These are phyloP conservation scores for Luzula sylvatica DNA, from an alignment of 176 grass and related monocot species.

Conservation along the genomic window DNA sequence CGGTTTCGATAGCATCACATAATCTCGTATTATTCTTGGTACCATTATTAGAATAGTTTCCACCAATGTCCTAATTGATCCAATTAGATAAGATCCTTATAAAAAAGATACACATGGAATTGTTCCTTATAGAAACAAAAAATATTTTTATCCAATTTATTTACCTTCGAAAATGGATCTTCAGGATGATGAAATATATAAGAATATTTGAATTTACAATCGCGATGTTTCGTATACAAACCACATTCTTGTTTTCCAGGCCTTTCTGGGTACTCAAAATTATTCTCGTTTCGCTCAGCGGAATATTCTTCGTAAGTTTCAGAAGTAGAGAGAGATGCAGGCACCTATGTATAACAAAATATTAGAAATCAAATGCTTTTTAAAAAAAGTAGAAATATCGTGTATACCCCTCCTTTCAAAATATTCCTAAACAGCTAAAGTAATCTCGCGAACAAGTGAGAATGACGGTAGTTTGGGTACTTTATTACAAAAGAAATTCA, in stretches of 20 bases:
- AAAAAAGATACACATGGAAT: background rate
- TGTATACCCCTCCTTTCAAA: too few species aligned
- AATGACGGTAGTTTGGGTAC: too few species aligned
- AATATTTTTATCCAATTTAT: background rate
- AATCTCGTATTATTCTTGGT: background rate
- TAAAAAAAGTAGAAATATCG: too few species aligned
- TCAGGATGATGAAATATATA: slow-evolving; percentile 50
- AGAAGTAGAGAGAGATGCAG: too few species aligned
- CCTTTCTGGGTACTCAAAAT: slow-evolving; percentile 29
- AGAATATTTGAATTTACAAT: slow-evolving; percentile 30
- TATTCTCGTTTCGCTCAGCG: background rate
- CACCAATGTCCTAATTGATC: background rate
- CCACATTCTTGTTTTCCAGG: slow-evolving; percentile 33
- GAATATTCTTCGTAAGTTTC: too few species aligned
- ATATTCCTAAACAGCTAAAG: too few species aligned
- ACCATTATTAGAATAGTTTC: background rate
- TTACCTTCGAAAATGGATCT: slow-evolving; percentile 12
- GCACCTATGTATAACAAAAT: too few species aligned
- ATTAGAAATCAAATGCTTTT: too few species aligned
- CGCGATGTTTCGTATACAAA: slow-evolving; percentile 36
- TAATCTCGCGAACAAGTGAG: too few species aligned
- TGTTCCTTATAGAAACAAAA: background rate
- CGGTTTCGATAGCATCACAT: background rate
- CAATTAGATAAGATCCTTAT: background rate
- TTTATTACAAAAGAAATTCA: too few species aligned